These are phyloP conservation scores for Periconia digitata DNA, from an alignment of 2,329 filamentous ascomycete genomes.

Conservation along the genomic window DNA sequence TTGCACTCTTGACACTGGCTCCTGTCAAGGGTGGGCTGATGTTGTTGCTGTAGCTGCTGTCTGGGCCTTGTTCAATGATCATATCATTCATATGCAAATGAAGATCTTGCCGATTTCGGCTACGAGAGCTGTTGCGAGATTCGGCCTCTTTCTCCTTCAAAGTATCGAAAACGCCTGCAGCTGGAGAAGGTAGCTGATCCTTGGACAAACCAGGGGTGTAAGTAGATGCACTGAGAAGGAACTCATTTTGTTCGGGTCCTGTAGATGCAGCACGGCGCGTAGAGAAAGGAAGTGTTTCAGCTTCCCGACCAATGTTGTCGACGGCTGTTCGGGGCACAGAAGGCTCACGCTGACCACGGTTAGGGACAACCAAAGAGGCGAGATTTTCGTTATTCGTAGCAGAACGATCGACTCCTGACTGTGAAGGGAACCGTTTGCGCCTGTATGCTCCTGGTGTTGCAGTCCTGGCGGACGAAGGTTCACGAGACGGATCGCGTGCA, in stretches of 20 bases:
- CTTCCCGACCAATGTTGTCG: constrained; percentile 44
- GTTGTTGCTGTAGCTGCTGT: constrained; percentile 52
- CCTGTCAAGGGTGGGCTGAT: constrained; percentile 49
- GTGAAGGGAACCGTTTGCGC: constrained; percentile 63
- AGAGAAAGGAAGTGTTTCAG: constrained; percentile 45
- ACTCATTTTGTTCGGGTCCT: constrained; percentile 60
- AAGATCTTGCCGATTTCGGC: constrained; percentile 76
- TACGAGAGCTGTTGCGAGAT: constrained; percentile 70
- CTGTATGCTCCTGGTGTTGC: constrained; percentile 66
- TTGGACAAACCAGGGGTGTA: constrained; percentile 33
- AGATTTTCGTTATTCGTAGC: constrained; percentile 36
- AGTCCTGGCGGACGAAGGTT: constrained; percentile 53
- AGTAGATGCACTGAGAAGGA: constrained; percentile 42
- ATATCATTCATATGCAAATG: constrained; percentile 50
- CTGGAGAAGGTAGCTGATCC: constrained; percentile 64
- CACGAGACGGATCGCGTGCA: constrained; percentile 37
- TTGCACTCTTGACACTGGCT: constrained; percentile 59
- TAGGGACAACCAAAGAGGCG: constrained; percentile 38
- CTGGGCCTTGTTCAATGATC: constrained; percentile 36
- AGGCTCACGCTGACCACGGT: constrained; percentile 35
- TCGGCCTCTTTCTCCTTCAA: constrained; percentile 64
- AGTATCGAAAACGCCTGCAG: constrained; percentile 63
- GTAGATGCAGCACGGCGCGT: constrained; percentile 41
- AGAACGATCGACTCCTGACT: constrained; percentile 32
- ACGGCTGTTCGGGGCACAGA: constrained; percentile 35